Evolutionary conservation across 768 basidiomycete genomes (phyloP).

Genomic region (Mycena amicta): DNA sequence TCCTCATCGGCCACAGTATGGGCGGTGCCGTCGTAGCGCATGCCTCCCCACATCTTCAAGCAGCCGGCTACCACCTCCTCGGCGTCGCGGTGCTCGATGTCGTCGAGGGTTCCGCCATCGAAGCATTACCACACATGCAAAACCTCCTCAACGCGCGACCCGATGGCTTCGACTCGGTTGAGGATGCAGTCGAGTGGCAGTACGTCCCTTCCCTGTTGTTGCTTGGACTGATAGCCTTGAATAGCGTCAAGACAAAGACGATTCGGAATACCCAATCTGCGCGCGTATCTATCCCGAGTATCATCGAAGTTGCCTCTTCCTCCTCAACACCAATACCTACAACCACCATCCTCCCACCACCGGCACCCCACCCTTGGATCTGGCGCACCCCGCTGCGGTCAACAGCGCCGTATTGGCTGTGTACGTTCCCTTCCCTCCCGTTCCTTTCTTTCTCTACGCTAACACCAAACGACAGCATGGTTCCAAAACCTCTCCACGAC

Average conservation of each 20-base stretch:
- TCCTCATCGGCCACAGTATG: constrained; percentile 92
- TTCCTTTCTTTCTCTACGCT: too few relatives aligned
- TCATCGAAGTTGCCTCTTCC: constrained; percentile 52
- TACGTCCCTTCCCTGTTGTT: constrained; percentile 45
- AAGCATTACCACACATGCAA: constrained; percentile 92
- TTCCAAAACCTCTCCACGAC: constrained; percentile 79
- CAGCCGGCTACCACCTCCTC: constrained; percentile 66
- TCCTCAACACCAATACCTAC: too few relatives aligned
- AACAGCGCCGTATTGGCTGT: constrained; percentile 88
- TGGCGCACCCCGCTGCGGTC: constrained; percentile 87
- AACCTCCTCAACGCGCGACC: constrained; percentile 84
- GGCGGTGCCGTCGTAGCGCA: constrained; percentile 88
- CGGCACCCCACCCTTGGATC: constrained; percentile 44
- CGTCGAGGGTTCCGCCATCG: constrained; percentile 91
- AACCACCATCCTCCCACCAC: too few relatives aligned
- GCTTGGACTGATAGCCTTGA: too few relatives aligned
- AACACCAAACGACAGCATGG: constrained; percentile 73
- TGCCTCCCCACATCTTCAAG: constrained; percentile 66
- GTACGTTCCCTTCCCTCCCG: constrained; percentile 47
- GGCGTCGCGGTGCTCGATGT: constrained; percentile 87
- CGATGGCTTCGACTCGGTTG: constrained; percentile 77
- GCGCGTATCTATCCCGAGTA: constrained; percentile 84
- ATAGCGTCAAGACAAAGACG: constrained; percentile 76
- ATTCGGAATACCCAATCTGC: constrained; percentile 84
- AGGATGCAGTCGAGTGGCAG: constrained; percentile 97